Evolutionary conservation across 805 yeast species (phyloP).

Genomic region (Pichia phayaonensis): DNA sequence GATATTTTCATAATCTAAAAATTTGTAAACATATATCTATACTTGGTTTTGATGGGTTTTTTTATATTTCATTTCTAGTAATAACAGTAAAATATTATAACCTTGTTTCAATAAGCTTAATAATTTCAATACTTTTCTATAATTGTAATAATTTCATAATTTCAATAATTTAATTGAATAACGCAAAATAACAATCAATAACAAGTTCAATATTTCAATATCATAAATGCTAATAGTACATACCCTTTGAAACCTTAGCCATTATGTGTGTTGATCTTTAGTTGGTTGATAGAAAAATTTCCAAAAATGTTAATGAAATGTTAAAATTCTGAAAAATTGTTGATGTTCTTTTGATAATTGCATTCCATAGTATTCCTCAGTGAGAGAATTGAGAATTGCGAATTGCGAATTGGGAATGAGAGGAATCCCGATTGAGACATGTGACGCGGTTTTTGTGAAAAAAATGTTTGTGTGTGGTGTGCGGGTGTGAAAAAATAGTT

Average conservation of each 20-base stretch:
- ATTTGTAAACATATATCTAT: no score
- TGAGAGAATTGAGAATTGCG: not conserved
- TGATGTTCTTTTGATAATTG: not conserved
- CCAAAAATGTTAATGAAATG: not conserved
- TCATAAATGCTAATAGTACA: constrained; percentile 8
- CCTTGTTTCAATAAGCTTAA: no score
- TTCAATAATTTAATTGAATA: not conserved
- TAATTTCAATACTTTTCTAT: no score
- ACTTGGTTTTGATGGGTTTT: no score
- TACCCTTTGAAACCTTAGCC: constrained; percentile 32
- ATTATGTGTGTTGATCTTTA: constrained; percentile 16
- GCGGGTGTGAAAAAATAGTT: not conserved
- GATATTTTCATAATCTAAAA: no score
- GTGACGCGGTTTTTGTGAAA: not conserved
- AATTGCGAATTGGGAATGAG: not conserved
- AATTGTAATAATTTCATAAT: not conserved
- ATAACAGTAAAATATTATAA: no score
- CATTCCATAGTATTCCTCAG: not conserved
- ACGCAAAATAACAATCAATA: not conserved
- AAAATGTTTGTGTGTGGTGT: not conserved
- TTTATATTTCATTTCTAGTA: not conserved
- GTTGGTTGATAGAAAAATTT: constrained; percentile 1
- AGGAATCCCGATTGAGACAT: not conserved
- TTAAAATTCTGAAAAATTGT: not conserved
- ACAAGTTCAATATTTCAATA: not conserved